Conservation (phyloP, 805 yeast species). For the Candida namnaoensis region DNA sequence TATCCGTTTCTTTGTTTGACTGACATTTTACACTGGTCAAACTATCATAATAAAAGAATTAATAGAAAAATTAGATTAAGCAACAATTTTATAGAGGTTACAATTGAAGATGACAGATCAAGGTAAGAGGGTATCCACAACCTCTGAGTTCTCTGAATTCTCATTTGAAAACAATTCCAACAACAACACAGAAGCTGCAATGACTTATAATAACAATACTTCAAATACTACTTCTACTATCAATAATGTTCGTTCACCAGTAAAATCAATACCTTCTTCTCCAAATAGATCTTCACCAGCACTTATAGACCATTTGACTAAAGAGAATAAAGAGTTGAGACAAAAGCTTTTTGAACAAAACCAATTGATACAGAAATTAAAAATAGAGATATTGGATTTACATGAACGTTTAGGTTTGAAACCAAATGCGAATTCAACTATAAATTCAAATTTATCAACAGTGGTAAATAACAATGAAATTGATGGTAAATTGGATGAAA, state of each 20-base stretch:
- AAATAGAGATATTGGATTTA: constrained; percentile 7
- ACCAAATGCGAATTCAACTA: too few species aligned
- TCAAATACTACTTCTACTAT: too few species aligned
- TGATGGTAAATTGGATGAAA: too few species aligned
- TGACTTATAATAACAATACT: too few species aligned
- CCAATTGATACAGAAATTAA: constrained; percentile 6
- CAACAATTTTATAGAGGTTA: too few species aligned
- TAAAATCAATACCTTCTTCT: neutral
- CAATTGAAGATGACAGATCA: neutral
- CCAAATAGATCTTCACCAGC: constrained; percentile 2
- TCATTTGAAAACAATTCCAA: constrained; percentile 1
- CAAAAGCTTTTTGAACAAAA: constrained; percentile 8
- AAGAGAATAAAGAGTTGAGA: constrained; percentile 11
- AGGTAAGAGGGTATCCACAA: neutral
- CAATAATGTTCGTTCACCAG: neutral
- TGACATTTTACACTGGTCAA: too few species aligned
- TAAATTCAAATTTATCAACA: too few species aligned
- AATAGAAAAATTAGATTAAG: too few species aligned
- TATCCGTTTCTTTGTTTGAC: too few species aligned
- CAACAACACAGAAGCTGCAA: too few species aligned
- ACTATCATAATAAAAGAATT: too few species aligned
- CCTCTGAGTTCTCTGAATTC: constrained; percentile 3
- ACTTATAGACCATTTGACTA: constrained; percentile 5
- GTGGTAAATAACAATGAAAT: too few species aligned
- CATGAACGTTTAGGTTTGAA: constrained; percentile 1